These are phyloP conservation scores for Fusarium azukiicola DNA, from an alignment of 2,329 filamentous ascomycete species.

Conservation along the genomic window DNA sequence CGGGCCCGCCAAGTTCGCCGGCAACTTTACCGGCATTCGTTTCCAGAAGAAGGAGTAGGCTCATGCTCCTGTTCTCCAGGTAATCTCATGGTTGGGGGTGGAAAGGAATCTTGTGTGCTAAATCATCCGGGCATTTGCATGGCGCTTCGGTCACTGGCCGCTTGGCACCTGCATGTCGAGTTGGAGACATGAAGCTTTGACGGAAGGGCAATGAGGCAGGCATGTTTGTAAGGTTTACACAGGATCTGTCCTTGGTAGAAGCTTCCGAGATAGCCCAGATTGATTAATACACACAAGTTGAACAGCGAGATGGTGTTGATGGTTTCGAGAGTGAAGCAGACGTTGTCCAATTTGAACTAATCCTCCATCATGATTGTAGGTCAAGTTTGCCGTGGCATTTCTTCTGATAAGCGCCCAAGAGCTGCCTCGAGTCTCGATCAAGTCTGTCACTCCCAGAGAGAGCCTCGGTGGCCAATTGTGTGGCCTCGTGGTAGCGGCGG, in stretches of 20 bases:
- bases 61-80: not conserved
- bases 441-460: conserved; percentile 60
- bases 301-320: conserved; percentile 4
- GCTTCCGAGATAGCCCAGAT: conserved; percentile 12
- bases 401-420: conserved; percentile 67
- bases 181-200: conserved; percentile 25
- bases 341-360: not conserved
- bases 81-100: conserved; percentile 10
- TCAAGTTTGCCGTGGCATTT: conserved; percentile 63
- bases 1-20: conserved; percentile 13
- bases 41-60: not conserved
- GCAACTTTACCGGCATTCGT: conserved; percentile 41
- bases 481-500: conserved; percentile 68
- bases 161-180: not conserved
- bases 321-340: not conserved
- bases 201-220: conserved; percentile 13
- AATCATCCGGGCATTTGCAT: not conserved
- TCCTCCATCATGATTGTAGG: conserved; percentile 22
- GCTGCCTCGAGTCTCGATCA: conserved; percentile 66
- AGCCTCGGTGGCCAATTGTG: conserved; percentile 63
- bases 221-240: conserved; percentile 36
- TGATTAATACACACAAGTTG: conserved; percentile 14
- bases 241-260: conserved; percentile 14
- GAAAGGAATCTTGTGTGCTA: conserved; percentile 2
- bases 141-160: not conserved